phyloP scores from a whole-genome alignment of 148 eudicot genomes.

The Fagopyrum tataricum region DNA sequence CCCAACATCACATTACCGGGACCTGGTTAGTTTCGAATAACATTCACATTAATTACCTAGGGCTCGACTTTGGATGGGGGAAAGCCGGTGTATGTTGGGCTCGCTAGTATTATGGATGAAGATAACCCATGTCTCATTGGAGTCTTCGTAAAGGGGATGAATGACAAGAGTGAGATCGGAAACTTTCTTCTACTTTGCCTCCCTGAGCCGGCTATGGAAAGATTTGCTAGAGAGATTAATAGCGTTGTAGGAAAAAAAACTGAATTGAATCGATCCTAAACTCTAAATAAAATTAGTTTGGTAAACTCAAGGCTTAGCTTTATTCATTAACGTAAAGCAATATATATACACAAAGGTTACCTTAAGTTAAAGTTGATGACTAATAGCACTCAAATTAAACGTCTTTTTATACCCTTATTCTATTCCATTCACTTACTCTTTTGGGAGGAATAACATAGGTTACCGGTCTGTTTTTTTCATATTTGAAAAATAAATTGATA shows the following conservation, averaged over 20 bases:
- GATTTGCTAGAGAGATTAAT: neutral
- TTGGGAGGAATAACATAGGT: too few relatives aligned
- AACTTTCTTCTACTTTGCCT: neutral
- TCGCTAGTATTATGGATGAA: neutral
- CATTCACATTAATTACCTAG: neutral
- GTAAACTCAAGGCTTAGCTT: too few relatives aligned
- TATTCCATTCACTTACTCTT: too few relatives aligned
- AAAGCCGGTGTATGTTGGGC: slow-evolving; percentile 20
- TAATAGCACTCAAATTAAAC: too few relatives aligned
- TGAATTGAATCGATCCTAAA: neutral
- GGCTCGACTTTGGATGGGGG: slow-evolving; percentile 31
- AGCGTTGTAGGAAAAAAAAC: neutral
- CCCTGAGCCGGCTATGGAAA: neutral
- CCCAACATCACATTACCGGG: neutral
- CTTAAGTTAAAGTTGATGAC: too few relatives aligned
- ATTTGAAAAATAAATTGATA: too few relatives aligned
- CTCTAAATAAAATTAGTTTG: neutral
- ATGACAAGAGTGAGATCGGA: neutral
- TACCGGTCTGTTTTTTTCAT: too few relatives aligned
- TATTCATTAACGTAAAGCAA: too few relatives aligned
- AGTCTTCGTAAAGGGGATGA: neutral
- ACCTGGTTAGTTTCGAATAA: slow-evolving; percentile 12
- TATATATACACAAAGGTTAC: too few relatives aligned
- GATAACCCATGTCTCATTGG: neutral
- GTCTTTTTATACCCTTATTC: too few relatives aligned